Evolutionary conservation across 2,329 filamentous ascomycete species (phyloP).

Genomic region (Dothidotthia symphoricarpi): DNA sequence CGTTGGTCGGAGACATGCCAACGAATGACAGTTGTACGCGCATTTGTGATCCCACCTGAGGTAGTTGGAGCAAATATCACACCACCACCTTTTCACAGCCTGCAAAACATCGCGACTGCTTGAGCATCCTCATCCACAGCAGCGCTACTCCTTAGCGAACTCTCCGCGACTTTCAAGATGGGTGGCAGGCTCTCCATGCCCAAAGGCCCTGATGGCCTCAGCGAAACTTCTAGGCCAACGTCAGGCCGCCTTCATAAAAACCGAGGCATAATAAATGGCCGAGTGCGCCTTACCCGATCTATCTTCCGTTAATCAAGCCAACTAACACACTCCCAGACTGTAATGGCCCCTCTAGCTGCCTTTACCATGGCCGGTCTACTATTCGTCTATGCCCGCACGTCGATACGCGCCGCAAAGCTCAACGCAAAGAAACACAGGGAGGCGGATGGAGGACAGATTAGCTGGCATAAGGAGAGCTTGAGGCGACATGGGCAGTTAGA

Average conservation of each 20-base stretch:
- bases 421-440: constrained; percentile 62
- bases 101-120: no score
- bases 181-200: constrained; percentile 50
- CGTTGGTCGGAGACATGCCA: no score
- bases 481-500: constrained; percentile 54
- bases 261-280: constrained; percentile 39
- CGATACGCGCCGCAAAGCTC: constrained; percentile 64
- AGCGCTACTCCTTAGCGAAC: neutral
- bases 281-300: constrained; percentile 18
- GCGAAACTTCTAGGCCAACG: constrained; percentile 42
- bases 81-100: no score
- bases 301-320: neutral
- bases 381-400: constrained; percentile 62
- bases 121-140: no score
- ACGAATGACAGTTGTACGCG: no score
- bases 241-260: constrained; percentile 32
- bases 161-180: constrained; percentile 34
- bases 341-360: constrained; percentile 62
- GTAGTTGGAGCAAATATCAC: no score
- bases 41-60: no score
- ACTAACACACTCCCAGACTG: constrained; percentile 41
- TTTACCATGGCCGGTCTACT: constrained; percentile 61
- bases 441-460: constrained; percentile 57
- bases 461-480: constrained; percentile 55
- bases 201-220: constrained; percentile 44